Evolutionary conservation across 805 yeast species (phyloP).

Genomic region (Lachancea thermotolerans): DNA sequence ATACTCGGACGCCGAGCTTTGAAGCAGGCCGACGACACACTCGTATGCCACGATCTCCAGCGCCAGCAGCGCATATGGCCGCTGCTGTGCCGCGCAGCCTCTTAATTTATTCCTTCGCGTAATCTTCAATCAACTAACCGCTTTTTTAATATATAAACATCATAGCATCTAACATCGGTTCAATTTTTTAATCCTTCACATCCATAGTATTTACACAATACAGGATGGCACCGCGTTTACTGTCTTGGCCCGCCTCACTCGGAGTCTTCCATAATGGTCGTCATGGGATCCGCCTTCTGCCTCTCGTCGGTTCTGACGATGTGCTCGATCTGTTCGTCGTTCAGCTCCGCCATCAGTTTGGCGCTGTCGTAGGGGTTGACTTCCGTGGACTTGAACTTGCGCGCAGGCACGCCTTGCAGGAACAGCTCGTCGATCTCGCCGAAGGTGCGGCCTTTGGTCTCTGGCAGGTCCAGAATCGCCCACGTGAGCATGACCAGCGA

Average conservation of each 20-base stretch:
- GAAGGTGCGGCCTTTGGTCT: slow-evolving; percentile 50
- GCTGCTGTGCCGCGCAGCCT: no score
- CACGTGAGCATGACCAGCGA: slow-evolving; percentile 32
- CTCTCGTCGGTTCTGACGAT: slow-evolving; percentile 3
- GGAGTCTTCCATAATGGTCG: neutral
- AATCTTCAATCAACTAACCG: no score
- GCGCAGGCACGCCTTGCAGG: slow-evolving; percentile 37
- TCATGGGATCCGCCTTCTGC: neutral
- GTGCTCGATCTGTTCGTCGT: slow-evolving; percentile 5
- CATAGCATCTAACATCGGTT: no score
- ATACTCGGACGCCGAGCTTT: neutral
- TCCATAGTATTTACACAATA: no score
- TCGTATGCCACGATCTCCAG: no score
- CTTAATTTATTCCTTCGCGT: no score
- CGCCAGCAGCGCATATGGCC: no score
- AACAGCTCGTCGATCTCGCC: slow-evolving; percentile 56
- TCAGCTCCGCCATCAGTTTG: slow-evolving; percentile 5
- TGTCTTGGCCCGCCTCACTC: neutral
- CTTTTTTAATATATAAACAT: no score
- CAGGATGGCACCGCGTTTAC: no score
- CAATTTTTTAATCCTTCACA: no score
- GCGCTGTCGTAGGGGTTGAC: slow-evolving; percentile 31
- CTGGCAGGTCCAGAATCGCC: slow-evolving; percentile 51
- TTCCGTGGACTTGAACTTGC: slow-evolving; percentile 37
- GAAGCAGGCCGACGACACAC: no score